Conservation (phyloP, 192 early-diverging fungal species). For the Gonapodya sp. region DNA sequence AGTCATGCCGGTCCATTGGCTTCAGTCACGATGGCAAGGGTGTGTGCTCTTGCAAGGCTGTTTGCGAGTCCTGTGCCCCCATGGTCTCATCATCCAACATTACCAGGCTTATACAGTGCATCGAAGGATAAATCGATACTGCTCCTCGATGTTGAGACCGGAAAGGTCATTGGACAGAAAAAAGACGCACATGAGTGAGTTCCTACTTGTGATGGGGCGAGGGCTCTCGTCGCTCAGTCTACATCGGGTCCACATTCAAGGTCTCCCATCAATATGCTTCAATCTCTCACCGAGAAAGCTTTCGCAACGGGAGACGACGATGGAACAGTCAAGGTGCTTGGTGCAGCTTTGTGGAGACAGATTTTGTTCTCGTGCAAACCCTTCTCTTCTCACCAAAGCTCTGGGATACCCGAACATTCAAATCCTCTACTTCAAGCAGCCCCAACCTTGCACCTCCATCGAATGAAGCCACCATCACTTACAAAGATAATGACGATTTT, state of each 20-base stretch:
- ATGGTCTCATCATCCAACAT: not conserved
- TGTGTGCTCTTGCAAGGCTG: constrained; percentile 22
- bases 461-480: constrained; percentile 54
- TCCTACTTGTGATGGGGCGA: not conserved
- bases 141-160: constrained; percentile 64
- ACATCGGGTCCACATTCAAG: constrained; percentile 23
- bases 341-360: not conserved
- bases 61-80: too few relatives aligned
- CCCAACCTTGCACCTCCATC: not conserved
- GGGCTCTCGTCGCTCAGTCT: not conserved
- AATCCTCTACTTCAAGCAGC: not conserved
- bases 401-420: not conserved
- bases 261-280: constrained; percentile 70
- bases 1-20: constrained; percentile 74
- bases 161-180: constrained; percentile 59
- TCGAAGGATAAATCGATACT: constrained; percentile 81
- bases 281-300: constrained; percentile 58
- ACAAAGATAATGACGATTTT: constrained; percentile 82
- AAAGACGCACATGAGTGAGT: constrained; percentile 75
- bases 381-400: not conserved
- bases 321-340: constrained; percentile 67
- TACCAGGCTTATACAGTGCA: constrained; percentile 58
- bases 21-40: constrained; percentile 70
- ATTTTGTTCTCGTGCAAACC: not conserved
- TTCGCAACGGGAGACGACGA: constrained; percentile 90